Conservation (phyloP, 108 stramenopile genomes). For the Pinguiococcus pyrenoidosus region DNA sequence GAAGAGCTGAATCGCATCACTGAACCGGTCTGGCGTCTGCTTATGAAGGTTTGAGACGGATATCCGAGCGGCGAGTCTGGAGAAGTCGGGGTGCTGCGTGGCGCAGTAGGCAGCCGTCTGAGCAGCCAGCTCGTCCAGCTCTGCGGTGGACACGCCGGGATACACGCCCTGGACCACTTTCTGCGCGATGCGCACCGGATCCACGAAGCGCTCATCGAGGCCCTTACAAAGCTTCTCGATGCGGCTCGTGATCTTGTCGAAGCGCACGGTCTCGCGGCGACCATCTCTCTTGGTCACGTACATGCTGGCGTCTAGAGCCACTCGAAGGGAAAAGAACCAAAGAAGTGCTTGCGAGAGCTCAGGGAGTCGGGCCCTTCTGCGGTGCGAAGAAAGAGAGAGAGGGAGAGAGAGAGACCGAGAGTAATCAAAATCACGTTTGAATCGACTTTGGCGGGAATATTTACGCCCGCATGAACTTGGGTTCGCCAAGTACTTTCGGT, state of each 20-base stretch:
- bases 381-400: too few species aligned
- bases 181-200: constrained; percentile 34
- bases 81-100: constrained; percentile 83
- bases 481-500: too few species aligned
- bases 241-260: constrained; percentile 65
- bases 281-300: constrained; percentile 91
- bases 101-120: constrained; percentile 74
- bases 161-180: constrained; percentile 45
- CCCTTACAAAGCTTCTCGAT: constrained; percentile 38
- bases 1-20: constrained; percentile 50
- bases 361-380: too few species aligned
- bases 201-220: constrained; percentile 30
- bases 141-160: constrained; percentile 67
- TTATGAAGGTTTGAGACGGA: constrained; percentile 68
- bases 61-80: constrained; percentile 77
- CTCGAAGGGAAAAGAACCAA: too few species aligned
- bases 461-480: too few species aligned
- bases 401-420: too few species aligned
- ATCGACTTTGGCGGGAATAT: too few species aligned
- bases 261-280: constrained; percentile 68
- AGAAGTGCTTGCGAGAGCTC: too few species aligned
- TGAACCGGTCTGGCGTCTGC: constrained; percentile 58
- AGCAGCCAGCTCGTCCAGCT: constrained; percentile 85
- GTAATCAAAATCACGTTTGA: too few species aligned
- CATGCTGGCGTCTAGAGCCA: constrained; percentile 49